Conservation (phyloP, 768 basidiomycete species). For the Ephemerocybe angulata region DNA sequence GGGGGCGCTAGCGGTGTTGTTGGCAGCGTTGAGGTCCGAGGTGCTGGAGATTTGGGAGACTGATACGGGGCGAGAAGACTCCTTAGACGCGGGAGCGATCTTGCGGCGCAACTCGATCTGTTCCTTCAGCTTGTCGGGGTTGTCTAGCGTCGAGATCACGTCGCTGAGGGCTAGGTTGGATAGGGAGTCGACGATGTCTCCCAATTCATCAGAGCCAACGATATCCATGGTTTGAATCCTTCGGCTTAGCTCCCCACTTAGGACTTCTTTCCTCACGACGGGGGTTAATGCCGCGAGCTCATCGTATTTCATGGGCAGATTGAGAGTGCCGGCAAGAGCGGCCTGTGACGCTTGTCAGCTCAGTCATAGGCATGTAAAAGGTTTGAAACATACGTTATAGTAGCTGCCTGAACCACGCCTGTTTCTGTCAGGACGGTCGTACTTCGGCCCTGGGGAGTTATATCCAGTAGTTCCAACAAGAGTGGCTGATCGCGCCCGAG, state of each 20-base stretch:
- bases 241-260: conserved; percentile 78
- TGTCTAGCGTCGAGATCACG: conserved; percentile 73
- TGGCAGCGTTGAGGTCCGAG: conserved; percentile 58
- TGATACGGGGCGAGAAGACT: conserved; percentile 42
- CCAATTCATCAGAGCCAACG: conserved; percentile 54
- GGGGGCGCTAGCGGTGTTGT: conserved; percentile 82
- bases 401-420: conserved; percentile 84
- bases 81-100: conserved; percentile 31
- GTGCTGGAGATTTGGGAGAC: conserved; percentile 68
- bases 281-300: conserved; percentile 79
- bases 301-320: conserved; percentile 83
- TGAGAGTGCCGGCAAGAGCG: conserved; percentile 74
- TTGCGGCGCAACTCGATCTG: conserved; percentile 46
- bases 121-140: conserved; percentile 59
- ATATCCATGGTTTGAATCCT: conserved; percentile 58
- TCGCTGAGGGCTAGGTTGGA: conserved; percentile 69
- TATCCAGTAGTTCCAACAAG: conserved; percentile 38
- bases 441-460: conserved; percentile 44
- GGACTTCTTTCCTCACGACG: conserved; percentile 81
- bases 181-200: conserved; percentile 67
- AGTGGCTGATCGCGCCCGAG: conserved; percentile 49
- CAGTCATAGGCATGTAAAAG: conserved; percentile 10
- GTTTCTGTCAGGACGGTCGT: conserved; percentile 61
- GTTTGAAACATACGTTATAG: conserved; percentile 56
- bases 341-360: conserved; percentile 45